A percentile compares a stretch with the other conserved stretches of the same genome.
Conservation (phyloP, 129 eudicot species). For the Lactuca saligna region DNA sequence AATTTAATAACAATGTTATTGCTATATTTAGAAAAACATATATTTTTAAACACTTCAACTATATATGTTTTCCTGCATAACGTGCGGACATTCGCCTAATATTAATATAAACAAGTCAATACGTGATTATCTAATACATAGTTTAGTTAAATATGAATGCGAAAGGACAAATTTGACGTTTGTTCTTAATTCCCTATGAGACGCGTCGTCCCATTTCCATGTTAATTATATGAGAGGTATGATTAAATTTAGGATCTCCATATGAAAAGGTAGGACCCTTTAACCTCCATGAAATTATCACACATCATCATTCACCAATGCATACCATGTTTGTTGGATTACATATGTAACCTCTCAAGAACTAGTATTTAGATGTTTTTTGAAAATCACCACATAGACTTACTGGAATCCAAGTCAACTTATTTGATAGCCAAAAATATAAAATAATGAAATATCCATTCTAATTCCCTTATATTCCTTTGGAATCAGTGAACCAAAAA, state of each 20-base stretch:
- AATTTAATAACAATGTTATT: too few species aligned
- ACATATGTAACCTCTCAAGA: constrained; percentile 21
- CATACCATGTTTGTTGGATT: background rate
- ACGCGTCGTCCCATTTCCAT: constrained; percentile 24
- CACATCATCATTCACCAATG: constrained; percentile 16
- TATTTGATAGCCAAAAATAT: too few species aligned
- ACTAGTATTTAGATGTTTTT: constrained; percentile 9
- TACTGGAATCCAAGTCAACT: too few species aligned
- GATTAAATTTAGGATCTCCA: constrained; percentile 32
- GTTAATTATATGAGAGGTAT: constrained; percentile 15
- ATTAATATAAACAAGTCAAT: too few species aligned
- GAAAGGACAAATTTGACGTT: constrained; percentile 11
- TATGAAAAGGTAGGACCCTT: constrained; percentile 6
- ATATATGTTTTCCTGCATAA: too few species aligned
- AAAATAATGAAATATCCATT: too few species aligned
- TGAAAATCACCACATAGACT: too few species aligned
- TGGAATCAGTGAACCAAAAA: too few species aligned
- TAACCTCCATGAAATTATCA: background rate
- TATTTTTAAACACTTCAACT: too few species aligned
- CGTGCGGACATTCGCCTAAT: too few species aligned
- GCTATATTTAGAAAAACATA: too few species aligned
- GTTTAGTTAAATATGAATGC: constrained; percentile 9
- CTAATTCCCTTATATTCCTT: too few species aligned
- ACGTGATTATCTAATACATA: background rate
- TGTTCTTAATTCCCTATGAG: constrained; percentile 10